phyloP scores from a whole-genome alignment of 2,329 filamentous ascomycete genomes.

The Orbilia javanica region DNA sequence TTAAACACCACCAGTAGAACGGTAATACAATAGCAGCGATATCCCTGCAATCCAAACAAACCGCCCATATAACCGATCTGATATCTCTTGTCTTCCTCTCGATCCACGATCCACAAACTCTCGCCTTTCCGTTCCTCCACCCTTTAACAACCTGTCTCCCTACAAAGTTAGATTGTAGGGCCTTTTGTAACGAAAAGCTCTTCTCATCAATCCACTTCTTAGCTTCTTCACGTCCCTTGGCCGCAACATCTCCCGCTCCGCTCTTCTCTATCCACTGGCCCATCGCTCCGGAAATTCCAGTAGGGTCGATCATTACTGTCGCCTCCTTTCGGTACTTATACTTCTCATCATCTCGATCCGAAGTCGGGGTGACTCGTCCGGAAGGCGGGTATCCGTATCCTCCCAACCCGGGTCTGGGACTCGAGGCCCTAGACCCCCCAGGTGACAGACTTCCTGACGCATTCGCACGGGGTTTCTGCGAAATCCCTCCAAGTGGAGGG shows the following conservation, averaged over 20 bases:
- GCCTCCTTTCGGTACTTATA: conserved; percentile 54
- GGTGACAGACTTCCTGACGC: conserved; percentile 41
- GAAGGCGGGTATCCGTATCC: conserved; percentile 53
- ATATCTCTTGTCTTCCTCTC: conserved; percentile 37
- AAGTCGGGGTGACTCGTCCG: conserved; percentile 28
- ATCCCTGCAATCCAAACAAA: conserved; percentile 35
- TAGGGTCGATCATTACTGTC: conserved; percentile 36
- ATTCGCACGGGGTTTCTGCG: conserved; percentile 40
- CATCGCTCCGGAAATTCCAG: conserved; percentile 42
- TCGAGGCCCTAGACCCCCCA: conserved; percentile 38
- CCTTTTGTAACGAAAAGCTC: conserved; percentile 55
- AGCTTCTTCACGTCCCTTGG: conserved; percentile 47
- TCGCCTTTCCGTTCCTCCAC: conserved; percentile 46
- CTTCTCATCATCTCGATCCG: conserved; percentile 52
- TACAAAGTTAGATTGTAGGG: conserved; percentile 40
- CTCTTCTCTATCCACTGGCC: conserved; percentile 52
- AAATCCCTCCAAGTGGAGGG: conserved; percentile 28
- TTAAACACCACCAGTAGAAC: conserved; percentile 51
- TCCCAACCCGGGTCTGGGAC: conserved; percentile 29
- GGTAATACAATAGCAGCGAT: conserved; percentile 36
- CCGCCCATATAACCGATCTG: conserved; percentile 26
- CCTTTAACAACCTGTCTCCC: conserved; percentile 46
- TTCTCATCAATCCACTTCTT: conserved; percentile 56
- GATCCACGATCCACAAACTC: conserved; percentile 35
- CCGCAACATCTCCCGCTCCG: conserved; percentile 39